Conservation (phyloP, 306 rosid genomes). For the Cicer yamashitae region DNA sequence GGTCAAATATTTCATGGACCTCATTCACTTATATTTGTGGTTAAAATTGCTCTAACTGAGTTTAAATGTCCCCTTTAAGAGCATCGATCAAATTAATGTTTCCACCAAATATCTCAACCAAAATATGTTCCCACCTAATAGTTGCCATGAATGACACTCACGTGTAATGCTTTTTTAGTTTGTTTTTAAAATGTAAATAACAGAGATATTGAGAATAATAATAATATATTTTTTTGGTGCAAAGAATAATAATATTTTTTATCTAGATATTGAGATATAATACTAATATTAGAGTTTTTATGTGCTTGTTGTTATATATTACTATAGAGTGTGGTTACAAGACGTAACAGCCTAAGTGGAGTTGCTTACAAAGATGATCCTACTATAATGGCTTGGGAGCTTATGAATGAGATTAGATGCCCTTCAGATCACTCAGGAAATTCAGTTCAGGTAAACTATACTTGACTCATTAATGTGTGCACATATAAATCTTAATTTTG, state of each 20-base stretch:
- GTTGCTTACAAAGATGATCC: conserved; percentile 85
- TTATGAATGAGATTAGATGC: conserved; percentile 88
- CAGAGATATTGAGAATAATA: background rate
- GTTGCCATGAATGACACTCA: background rate
- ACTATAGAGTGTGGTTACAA: conserved; percentile 66
- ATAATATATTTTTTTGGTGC: too few species aligned
- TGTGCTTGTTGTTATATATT: background rate
- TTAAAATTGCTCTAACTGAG: background rate
- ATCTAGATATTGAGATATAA: too few species aligned
- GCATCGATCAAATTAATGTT: background rate
- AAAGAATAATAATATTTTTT: too few species aligned
- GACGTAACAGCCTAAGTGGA: conserved; percentile 76
- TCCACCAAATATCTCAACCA: conserved; percentile 1
- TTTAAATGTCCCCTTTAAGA: background rate
- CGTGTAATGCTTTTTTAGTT: background rate
- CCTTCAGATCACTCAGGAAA: conserved; percentile 77
- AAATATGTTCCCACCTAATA: background rate
- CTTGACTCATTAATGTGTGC: background rate
- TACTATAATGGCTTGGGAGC: conserved; percentile 98
- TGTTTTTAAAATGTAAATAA: background rate
- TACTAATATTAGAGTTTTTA: background rate
- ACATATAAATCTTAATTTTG: background rate
- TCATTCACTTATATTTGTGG: background rate
- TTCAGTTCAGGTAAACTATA: conserved; percentile 66
- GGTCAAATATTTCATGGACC: background rate